Evolutionary conservation across 495 filamentous ascomycete genomes (phyloP).

Genomic region (Trichoderma asperelloides): DNA sequence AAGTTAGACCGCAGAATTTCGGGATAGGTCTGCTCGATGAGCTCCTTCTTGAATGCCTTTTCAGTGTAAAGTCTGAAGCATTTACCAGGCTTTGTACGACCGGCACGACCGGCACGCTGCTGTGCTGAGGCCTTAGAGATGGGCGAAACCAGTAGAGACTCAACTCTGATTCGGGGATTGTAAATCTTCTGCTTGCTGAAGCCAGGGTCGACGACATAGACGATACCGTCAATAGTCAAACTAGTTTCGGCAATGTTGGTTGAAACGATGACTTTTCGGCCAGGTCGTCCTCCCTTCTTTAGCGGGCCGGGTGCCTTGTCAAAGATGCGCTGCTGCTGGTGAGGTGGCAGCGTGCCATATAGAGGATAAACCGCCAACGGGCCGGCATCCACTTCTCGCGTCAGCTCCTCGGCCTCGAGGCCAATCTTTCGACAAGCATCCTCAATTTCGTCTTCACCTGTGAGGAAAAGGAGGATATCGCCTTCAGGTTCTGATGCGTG

Average conservation of each 20-base stretch:
- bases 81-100: constrained; percentile 94
- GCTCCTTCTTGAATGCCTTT: constrained; percentile 91
- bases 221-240: constrained; percentile 97
- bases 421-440: constrained; percentile 87
- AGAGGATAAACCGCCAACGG: constrained; percentile 86
- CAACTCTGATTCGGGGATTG: constrained; percentile 91
- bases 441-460: constrained; percentile 98
- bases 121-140: constrained; percentile 99
- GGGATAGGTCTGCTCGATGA: constrained; percentile 93
- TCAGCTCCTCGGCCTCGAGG: constrained; percentile 84
- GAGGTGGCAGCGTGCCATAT: constrained; percentile 86
- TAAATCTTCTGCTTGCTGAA: constrained; percentile 99
- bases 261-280: constrained; percentile 89
- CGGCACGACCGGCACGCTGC: constrained; percentile 95
- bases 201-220: constrained; percentile 96
- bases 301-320: constrained; percentile 70
- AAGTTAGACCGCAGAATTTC: constrained; percentile 94
- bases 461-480: constrained; percentile 92
- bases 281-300: constrained; percentile 68
- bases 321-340: constrained; percentile 92
- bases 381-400: constrained; percentile 80
- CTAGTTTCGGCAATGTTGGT: constrained; percentile 98
- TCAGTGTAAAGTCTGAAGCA: constrained; percentile 98
- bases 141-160: constrained; percentile 89
- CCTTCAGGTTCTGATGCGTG: constrained; percentile 88